A percentile compares a stretch with the other conserved stretches of the same genome.
Evolutionary conservation across 2,329 filamentous ascomycete genomes (phyloP).

Genomic region (Ophiostoma himal-ulmi): DNA sequence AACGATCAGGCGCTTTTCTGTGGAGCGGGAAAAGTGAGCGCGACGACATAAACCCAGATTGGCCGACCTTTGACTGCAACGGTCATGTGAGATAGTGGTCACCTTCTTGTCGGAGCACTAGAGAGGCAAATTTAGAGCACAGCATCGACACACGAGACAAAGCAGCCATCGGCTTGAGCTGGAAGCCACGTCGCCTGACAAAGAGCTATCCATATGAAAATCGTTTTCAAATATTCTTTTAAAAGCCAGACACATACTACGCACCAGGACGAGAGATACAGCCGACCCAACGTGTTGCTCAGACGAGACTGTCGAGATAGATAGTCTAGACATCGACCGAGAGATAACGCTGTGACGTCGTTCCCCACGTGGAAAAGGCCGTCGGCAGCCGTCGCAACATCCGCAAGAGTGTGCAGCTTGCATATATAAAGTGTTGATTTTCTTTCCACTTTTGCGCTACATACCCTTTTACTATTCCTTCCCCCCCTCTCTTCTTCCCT

Average conservation of each 20-base stretch:
- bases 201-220: not conserved
- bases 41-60: not conserved
- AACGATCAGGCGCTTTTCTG: not conserved
- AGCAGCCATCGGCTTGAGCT: not conserved
- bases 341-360: slow-evolving; percentile 14
- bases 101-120: not conserved
- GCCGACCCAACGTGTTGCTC: not conserved
- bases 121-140: not conserved
- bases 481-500: not conserved
- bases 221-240: not conserved
- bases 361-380: slow-evolving; percentile 10
- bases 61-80: slow-evolving; percentile 9
- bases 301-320: not conserved
- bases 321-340: not conserved
- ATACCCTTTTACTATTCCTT: not conserved
- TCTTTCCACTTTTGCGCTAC: not conserved
- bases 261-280: not conserved
- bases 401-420: not conserved
- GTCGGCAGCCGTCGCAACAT: slow-evolving; percentile 11
- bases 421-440: not conserved
- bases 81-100: not conserved
- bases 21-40: not conserved
- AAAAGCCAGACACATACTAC: not conserved
- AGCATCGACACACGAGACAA: not conserved
- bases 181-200: not conserved